Evolutionary conservation across 2,329 filamentous ascomycete species (phyloP).

Genomic region (Diaporthe caulivora): DNA sequence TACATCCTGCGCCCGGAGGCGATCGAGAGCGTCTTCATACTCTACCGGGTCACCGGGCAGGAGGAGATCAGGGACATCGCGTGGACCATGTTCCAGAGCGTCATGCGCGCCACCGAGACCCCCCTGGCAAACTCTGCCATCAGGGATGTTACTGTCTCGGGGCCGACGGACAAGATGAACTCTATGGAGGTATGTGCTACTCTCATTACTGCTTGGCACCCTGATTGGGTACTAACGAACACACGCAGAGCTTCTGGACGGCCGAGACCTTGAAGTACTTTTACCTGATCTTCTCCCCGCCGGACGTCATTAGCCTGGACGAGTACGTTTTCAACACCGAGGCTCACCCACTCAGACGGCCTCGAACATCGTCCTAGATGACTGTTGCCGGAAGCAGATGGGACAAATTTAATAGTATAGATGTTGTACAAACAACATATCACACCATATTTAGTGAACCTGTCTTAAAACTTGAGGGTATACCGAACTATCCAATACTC

Average conservation of each 20-base stretch:
- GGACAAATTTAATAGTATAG: background rate
- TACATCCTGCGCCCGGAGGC: conserved; percentile 77
- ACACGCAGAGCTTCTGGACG: conserved; percentile 69
- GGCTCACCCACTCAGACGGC: conserved; percentile 47
- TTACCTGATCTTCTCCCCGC: conserved; percentile 70
- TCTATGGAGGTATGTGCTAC: conserved; percentile 40
- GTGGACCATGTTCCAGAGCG: conserved; percentile 82
- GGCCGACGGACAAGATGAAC: conserved; percentile 56
- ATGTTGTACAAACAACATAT: background rate
- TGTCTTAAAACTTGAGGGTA: background rate
- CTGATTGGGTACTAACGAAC: background rate
- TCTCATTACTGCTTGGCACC: background rate
- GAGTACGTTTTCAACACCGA: conserved; percentile 64
- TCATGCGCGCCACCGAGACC: conserved; percentile 69
- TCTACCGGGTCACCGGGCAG: conserved; percentile 83
- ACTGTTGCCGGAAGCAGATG: background rate
- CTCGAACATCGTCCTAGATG: background rate
- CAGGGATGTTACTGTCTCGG: conserved; percentile 53
- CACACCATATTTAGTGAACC: background rate
- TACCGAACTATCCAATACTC: background rate
- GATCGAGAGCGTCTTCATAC: conserved; percentile 80
- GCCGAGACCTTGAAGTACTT: conserved; percentile 75
- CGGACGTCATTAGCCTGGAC: conserved; percentile 66
- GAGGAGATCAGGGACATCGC: conserved; percentile 79
- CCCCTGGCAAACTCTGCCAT: conserved; percentile 42